Base-by-base conservation (phyloP, 2,329 filamentous ascomycete species). In the Fusarium ambrosium region DNA sequence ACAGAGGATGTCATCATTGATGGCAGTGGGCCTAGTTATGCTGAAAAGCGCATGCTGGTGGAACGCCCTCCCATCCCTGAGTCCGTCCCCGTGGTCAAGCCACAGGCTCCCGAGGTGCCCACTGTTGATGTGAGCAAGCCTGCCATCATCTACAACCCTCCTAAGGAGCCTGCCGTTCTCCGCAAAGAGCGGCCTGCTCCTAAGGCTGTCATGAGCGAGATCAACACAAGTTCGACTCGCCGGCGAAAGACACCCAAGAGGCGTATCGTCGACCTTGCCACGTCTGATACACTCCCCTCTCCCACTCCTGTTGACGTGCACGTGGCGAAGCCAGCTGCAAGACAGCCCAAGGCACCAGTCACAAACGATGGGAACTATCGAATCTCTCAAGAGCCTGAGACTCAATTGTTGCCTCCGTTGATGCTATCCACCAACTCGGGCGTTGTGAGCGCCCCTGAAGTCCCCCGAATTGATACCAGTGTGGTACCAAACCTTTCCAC, bases 1-100 rank as follows among this genome's bases (percentile, higher is more conserved):
- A 93, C 92, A 0, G 94, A 98, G 75, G 97, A 99, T 80, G 92
- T 98, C 69, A 87, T 95, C 55, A 96, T 99, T 77, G 97, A 99
- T 81, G 92, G 93, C 3, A 90, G 91, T 37, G 93, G 93, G 0
- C 96, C 97, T 1, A 92, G 90, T n/a, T 97, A 95, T 79, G 90
- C 92, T 18, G 97, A 99, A 85, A 92, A 92, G 80, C 95, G 95
- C 79, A 92, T 94, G 75, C 88, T 99, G 51, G 89, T 95, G 6
- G 95, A 98, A 61, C 91, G 95, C 56, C 94, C 89, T 13, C 92
- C 94, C 2, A 92, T 97, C 77, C 91, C 92, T 20, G 89, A 93
- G 29, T 92, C 90, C 41, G 92, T 95, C 10, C 95, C 95, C 0
- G 92, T 97, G 18, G 89, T 97, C 68, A 94, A 93, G 81, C 91